Conservation (phyloP, 257 asterid species). For the Solanum boliviense region DNA sequence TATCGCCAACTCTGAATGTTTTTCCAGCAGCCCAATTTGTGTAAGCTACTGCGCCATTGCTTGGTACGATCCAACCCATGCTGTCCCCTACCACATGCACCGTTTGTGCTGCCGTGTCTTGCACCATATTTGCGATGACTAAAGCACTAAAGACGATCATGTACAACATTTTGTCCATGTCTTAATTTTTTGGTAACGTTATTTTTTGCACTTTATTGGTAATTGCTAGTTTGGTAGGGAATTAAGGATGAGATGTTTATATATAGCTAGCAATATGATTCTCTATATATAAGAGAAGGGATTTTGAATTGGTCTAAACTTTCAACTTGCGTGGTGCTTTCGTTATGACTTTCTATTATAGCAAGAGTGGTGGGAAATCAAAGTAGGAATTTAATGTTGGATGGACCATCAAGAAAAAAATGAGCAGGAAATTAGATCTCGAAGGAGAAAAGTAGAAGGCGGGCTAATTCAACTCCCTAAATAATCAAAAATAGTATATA, state of each 20-base stretch:
- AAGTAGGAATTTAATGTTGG: neutral
- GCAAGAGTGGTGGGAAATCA: neutral
- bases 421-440: neutral
- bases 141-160: constrained; percentile 6
- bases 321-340: neutral
- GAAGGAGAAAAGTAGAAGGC: neutral
- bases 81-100: constrained; percentile 22
- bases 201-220: neutral
- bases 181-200: neutral
- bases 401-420: neutral
- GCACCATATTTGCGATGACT: neutral
- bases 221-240: neutral
- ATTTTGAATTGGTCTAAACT: neutral
- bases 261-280: neutral
- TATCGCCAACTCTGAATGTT: constrained; percentile 28
- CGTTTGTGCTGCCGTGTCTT: constrained; percentile 15
- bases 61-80: constrained; percentile 29
- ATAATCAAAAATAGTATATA: neutral
- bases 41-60: constrained; percentile 4
- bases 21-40: constrained; percentile 19
- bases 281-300: neutral
- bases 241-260: neutral
- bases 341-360: neutral
- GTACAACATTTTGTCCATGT: neutral
- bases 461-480: neutral